Conservation (phyloP, 345 rosid species). For the Litchi chinensis region DNA sequence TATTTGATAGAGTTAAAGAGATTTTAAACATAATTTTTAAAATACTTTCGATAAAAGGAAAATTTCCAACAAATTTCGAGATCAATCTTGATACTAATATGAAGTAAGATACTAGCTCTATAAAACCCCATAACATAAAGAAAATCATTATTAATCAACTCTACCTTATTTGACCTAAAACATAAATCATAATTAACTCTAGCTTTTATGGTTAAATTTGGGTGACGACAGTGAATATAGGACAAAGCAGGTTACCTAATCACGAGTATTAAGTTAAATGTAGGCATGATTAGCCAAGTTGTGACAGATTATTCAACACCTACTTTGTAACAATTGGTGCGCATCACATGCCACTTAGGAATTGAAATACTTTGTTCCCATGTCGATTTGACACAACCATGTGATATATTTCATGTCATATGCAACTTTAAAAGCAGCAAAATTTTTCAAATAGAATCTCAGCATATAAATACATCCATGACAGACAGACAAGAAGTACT, state of each 20-base stretch:
- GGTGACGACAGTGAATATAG: constrained; percentile 16
- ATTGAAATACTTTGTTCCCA: constrained; percentile 10
- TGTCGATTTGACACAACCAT: constrained; percentile 19
- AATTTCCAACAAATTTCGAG: no score
- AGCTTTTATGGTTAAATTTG: no score
- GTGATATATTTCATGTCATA: constrained; percentile 6
- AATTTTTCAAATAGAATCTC: not conserved
- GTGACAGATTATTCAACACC: constrained; percentile 27
- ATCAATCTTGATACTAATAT: no score
- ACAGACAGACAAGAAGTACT: not conserved
- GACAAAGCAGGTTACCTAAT: constrained; percentile 29
- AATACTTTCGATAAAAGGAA: no score
- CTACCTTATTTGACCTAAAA: not conserved
- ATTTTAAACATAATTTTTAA: no score
- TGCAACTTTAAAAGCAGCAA: not conserved
- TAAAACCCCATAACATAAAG: not conserved
- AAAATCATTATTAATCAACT: not conserved
- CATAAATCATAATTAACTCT: not conserved
- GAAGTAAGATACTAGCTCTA: no score
- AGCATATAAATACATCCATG: not conserved
- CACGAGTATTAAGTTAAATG: constrained; percentile 9
- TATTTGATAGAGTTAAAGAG: no score
- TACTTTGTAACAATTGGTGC: constrained; percentile 17
- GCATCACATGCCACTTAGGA: constrained; percentile 27
- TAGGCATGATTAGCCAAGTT: constrained; percentile 23